Percentiles rank a stretch among this genome's conserved stretches.
Evolutionary conservation across 306 rosid species (phyloP).

Genomic region (Dicorynia guianensis): DNA sequence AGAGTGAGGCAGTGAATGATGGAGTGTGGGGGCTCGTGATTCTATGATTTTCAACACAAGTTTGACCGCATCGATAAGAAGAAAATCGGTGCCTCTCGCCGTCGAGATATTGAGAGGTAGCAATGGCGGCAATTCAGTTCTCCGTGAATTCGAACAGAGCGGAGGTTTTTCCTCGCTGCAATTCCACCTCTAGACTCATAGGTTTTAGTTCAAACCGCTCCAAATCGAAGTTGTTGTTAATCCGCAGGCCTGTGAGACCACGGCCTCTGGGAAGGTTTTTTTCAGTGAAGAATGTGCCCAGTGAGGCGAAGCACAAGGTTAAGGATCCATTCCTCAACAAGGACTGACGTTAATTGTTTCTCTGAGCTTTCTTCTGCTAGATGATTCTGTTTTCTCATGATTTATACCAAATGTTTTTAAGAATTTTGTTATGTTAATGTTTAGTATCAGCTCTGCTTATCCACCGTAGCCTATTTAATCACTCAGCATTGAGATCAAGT

Average conservation of each 20-base stretch:
- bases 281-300: conserved; percentile 57
- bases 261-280: conserved; percentile 47
- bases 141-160: conserved; percentile 49
- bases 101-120: conserved; percentile 30
- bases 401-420: neutral
- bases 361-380: neutral
- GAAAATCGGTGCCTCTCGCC: neutral
- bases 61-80: conserved; percentile 33
- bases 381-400: neutral
- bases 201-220: conserved; percentile 44
- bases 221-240: conserved; percentile 53
- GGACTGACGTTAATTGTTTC: conserved; percentile 47
- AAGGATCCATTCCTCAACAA: conserved; percentile 56
- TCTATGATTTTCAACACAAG: conserved; percentile 34
- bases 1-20: neutral
- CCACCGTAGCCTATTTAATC: no score
- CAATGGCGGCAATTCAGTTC: conserved; percentile 77
- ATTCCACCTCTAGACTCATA: conserved; percentile 52
- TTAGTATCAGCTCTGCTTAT: neutral
- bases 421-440: conserved; percentile 9
- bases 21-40: conserved; percentile 48
- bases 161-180: conserved; percentile 48
- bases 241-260: conserved; percentile 44
- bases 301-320: conserved; percentile 54
- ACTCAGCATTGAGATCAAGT: no score